A percentile compares a stretch with the other conserved stretches of the same genome.
These are phyloP conservation scores for Elongisporangium prolatum DNA, from an alignment of 352 stramenopile species.

Conservation along the genomic window DNA sequence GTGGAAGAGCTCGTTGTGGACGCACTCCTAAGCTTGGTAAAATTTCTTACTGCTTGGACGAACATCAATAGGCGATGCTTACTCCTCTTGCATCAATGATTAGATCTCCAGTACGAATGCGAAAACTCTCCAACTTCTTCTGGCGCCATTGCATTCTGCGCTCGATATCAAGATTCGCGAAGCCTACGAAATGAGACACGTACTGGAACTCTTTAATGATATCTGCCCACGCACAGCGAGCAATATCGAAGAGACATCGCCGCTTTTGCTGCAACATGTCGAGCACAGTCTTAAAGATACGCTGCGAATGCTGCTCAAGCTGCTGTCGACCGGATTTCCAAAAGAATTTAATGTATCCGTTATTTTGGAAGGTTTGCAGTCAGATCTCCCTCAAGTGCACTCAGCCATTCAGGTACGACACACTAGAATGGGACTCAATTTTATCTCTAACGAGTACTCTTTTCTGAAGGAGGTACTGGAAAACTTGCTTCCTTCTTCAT, in stretches of 20 bases:
- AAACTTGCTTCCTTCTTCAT: conserved; percentile 63
- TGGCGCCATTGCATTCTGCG: conserved; percentile 59
- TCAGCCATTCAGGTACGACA: conserved; percentile 60
- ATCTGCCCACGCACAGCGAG: conserved; percentile 65
- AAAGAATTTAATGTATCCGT: conserved; percentile 80
- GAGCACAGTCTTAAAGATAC: conserved; percentile 75
- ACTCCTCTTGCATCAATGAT: background rate
- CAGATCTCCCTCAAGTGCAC: conserved; percentile 65
- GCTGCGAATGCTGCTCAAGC: conserved; percentile 66
- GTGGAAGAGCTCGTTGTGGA: conserved; percentile 73
- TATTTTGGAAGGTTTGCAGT: conserved; percentile 75
- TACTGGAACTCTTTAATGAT: conserved; percentile 66
- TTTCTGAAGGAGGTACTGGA: conserved; percentile 71
- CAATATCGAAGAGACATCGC: conserved; percentile 73
- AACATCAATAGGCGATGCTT: background rate
- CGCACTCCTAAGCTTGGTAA: conserved; percentile 52
- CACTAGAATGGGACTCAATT: no score
- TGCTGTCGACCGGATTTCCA: conserved; percentile 76
- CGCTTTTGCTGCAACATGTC: conserved; percentile 70
- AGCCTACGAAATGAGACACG: conserved; percentile 73
- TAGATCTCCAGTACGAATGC: conserved; percentile 48
- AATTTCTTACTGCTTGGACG: conserved; percentile 3
- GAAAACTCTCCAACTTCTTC: conserved; percentile 47
- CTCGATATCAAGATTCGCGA: conserved; percentile 64
- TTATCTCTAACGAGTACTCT: background rate